A percentile compares a stretch with the other conserved stretches of the same genome.
phyloP scores from a whole-genome alignment of 2,329 filamentous ascomycete species.

The Ceratocystis colombiana region DNA sequence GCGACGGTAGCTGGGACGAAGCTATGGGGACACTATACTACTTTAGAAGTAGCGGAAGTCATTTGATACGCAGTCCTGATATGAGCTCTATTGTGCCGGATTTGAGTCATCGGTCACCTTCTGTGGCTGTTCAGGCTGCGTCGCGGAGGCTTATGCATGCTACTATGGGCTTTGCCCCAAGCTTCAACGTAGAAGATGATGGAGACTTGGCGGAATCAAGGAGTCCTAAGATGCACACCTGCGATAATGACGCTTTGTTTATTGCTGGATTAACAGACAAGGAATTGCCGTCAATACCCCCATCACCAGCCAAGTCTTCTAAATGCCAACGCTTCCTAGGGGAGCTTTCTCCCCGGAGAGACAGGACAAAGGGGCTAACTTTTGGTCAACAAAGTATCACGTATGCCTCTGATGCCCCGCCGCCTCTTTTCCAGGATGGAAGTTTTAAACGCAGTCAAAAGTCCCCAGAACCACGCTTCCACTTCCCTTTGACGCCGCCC shows the following conservation, averaged over 20 bases:
- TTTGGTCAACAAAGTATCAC: not conserved
- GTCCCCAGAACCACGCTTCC: slow-evolving; percentile 11
- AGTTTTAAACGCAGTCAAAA: slow-evolving; percentile 9
- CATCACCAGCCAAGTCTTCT: slow-evolving; percentile 29
- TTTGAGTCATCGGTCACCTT: slow-evolving; percentile 32
- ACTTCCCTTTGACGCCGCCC: slow-evolving; percentile 11
- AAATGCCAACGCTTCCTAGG: not conserved
- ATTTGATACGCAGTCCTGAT: slow-evolving; percentile 34
- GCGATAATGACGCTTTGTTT: slow-evolving; percentile 29
- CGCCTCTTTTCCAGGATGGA: not conserved
- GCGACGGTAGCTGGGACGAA: slow-evolving; percentile 66
- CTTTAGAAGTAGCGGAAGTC: slow-evolving; percentile 28
- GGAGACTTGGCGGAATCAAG: not conserved
- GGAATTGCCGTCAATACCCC: slow-evolving; percentile 32
- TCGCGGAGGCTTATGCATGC: slow-evolving; percentile 41
- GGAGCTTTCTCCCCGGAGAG: not conserved
- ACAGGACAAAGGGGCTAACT: not conserved
- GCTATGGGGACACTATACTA: slow-evolving; percentile 62
- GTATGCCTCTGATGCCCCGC: not conserved
- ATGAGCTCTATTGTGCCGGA: slow-evolving; percentile 8
- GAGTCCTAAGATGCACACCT: not conserved
- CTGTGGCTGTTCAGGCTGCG: slow-evolving; percentile 46
- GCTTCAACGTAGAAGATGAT: not conserved
- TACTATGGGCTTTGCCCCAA: slow-evolving; percentile 29
- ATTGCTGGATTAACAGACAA: slow-evolving; percentile 44